Base-by-base conservation (phyloP, 148 eudicot genomes). In the Beta vulgaris region DNA sequence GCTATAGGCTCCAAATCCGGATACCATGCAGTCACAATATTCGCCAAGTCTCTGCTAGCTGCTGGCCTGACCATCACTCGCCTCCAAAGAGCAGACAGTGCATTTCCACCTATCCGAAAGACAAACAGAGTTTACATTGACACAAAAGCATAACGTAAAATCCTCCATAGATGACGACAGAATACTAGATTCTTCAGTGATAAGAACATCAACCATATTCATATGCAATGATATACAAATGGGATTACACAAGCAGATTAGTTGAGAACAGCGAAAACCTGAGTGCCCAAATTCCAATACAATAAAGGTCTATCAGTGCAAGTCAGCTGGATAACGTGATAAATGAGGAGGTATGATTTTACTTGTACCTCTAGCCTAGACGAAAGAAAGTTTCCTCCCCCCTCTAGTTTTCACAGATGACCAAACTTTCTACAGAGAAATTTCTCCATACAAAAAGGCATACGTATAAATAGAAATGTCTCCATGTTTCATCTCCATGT, bases 31-130 rank as follows among this genome's bases (percentile, higher is more conserved):
- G 85, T 85, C 71, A 95, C 85, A 48, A 95, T 78, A 65, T 79
- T 76, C 69, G 81, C 77, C 81, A 92, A 80, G 68, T 95, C 99
- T 25, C 74, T 74, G 25, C 81, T 77, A 54, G 84, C 84, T 49
- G 90, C 86, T 37, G 89, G 79, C 66, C 71, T 80, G 76, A 95
- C 80, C 91, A 90, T 84, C 57, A 92, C 88, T 76, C 91, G 89
- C 87, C 97, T 83, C 99, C 99, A 95, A 79, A 90, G 87, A 69
- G 92, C 84, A 77, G 91, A 82, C 39, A 95, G 78, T 32, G 89
- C 79, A 73, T 81, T 84, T 74, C 69, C 82, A 73, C 90, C 97
- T 91, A 68, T 72, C 78, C 60, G 31, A 77, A 61, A 54, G 37
- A 18, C n/a, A 61, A 32, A 7, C 26, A 16, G 42, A 29, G 39